Evolutionary conservation across 208 protist species (phyloP), one percentile per base, ranked within the genome.

Genomic region (Acanthamoeba castellanii): DNA sequence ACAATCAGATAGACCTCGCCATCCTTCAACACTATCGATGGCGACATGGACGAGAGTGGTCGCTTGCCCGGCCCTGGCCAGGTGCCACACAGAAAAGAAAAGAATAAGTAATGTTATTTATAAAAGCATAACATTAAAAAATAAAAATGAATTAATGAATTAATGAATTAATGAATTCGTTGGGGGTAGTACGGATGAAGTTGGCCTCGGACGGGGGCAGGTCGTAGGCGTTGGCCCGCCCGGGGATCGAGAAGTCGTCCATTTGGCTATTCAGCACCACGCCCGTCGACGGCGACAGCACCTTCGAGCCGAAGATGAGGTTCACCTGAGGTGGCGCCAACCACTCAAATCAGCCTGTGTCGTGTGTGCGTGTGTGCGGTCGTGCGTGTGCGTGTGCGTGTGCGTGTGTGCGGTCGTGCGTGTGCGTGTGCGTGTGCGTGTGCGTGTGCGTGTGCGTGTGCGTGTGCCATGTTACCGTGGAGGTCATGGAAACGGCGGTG

Each of bases 1-100:
- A 95, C 81, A 1, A 96, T 94, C 11, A 95, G 25, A 30, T 68
- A 13, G 8, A 97, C 94, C 14, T 81, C 30, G 55, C 68, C 94
- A n/a, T 95, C n/a, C 27, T 89, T 59, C 9, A 92, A 5, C 14
- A 97, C 84, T 32, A 97, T 97, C 11, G 91, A 94, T 22, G 97
- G 97, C 61, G 96, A 72, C 94, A 96, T 96, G 16, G 88, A 95
- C 8, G 95, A 97, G 18, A 97, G 94, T 25, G 97, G 97, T 27
- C 96, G 92, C 93, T 97, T 97, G 18, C 95, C 96, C 50, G 97
- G 93, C 11, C 32, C 88, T 93, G 64, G 22, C 30, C 20, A 30
- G 6, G 64, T 2, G 66, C 9, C 27, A 37, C 27, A 20, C 2
- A 32, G 4, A 32, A 47, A 16, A 14, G 25, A 7, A 74, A 25